Evolutionary conservation across 352 stramenopile genomes (phyloP).

Genomic region (Globisporangium carolinianum): DNA sequence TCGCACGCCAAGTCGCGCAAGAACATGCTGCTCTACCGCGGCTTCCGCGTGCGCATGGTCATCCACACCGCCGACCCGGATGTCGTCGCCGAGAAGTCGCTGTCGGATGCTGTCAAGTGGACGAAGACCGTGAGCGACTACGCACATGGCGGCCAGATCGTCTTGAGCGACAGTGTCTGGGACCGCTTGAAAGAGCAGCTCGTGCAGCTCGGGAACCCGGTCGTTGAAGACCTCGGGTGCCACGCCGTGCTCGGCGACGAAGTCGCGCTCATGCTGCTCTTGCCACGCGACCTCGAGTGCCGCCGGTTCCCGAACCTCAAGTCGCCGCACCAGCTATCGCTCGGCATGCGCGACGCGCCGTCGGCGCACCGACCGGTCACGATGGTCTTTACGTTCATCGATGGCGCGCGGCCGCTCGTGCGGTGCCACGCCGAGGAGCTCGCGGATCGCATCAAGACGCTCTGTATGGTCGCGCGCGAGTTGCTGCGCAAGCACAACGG

Average conservation of each 20-base stretch:
- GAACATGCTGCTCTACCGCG: slow-evolving; percentile 72
- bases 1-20: slow-evolving; percentile 60
- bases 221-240: slow-evolving; percentile 81
- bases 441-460: slow-evolving; percentile 76
- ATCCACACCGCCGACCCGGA: slow-evolving; percentile 70
- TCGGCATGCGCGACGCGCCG: slow-evolving; percentile 78
- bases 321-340: slow-evolving; percentile 59
- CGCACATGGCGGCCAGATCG: slow-evolving; percentile 77
- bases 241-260: slow-evolving; percentile 68
- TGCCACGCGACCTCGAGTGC: slow-evolving; percentile 72
- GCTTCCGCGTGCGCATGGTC: slow-evolving; percentile 82
- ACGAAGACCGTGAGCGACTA: slow-evolving; percentile 82
- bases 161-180: slow-evolving; percentile 81
- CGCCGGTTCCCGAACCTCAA: slow-evolving; percentile 69
- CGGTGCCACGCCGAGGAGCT: slow-evolving; percentile 78
- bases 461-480: slow-evolving; percentile 73
- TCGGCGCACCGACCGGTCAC: slow-evolving; percentile 73
- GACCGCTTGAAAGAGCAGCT: slow-evolving; percentile 83
- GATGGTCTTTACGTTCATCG: slow-evolving; percentile 89
- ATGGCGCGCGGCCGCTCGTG: slow-evolving; percentile 75
- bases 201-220: slow-evolving; percentile 79
- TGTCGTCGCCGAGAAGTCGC: slow-evolving; percentile 42
- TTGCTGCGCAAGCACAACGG: slow-evolving; percentile 76
- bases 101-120: slow-evolving; percentile 76
- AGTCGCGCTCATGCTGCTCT: slow-evolving; percentile 72